A percentile compares a stretch with the other conserved stretches of the same genome.
phyloP scores from a whole-genome alignment of 2,329 filamentous ascomycete genomes.

The Orbilia blumenaviensis region DNA sequence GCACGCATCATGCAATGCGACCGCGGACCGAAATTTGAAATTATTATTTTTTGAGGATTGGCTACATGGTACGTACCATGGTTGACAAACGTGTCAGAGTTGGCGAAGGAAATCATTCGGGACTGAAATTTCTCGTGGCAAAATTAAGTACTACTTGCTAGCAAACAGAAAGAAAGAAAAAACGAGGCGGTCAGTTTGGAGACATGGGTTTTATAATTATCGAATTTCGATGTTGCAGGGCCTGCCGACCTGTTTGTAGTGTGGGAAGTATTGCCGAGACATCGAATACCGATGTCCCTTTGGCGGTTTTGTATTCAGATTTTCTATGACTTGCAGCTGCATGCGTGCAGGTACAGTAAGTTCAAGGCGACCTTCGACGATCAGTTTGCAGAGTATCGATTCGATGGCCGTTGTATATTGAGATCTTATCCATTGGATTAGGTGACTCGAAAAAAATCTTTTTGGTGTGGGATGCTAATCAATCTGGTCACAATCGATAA shows the following conservation, averaged over 20 bases:
- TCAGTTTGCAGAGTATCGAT: background rate
- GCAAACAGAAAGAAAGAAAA: background rate
- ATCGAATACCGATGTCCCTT: background rate
- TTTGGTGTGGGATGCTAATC: background rate
- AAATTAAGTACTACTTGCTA: background rate
- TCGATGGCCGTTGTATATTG: background rate
- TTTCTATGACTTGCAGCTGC: background rate
- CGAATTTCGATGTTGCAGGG: slow-evolving; percentile 16
- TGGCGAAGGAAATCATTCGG: background rate
- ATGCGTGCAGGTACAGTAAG: background rate
- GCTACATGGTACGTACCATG: slow-evolving; percentile 16
- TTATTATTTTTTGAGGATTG: slow-evolving; percentile 6
- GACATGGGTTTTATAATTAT: slow-evolving; percentile 18
- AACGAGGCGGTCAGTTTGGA: background rate
- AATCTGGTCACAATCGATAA: background rate
- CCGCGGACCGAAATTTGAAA: slow-evolving; percentile 20
- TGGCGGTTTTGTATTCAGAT: background rate
- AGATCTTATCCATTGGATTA: background rate
- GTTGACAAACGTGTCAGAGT: slow-evolving; percentile 8
- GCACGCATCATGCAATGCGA: slow-evolving; percentile 18
- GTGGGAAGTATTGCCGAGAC: slow-evolving; percentile 13
- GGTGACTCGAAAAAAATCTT: background rate
- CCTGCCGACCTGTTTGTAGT: background rate
- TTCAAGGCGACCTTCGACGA: slow-evolving; percentile 11
- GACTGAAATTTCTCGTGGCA: background rate